Evolutionary conservation across 805 yeast species (phyloP).

Genomic region (Sugiyamaella smithiae): DNA sequence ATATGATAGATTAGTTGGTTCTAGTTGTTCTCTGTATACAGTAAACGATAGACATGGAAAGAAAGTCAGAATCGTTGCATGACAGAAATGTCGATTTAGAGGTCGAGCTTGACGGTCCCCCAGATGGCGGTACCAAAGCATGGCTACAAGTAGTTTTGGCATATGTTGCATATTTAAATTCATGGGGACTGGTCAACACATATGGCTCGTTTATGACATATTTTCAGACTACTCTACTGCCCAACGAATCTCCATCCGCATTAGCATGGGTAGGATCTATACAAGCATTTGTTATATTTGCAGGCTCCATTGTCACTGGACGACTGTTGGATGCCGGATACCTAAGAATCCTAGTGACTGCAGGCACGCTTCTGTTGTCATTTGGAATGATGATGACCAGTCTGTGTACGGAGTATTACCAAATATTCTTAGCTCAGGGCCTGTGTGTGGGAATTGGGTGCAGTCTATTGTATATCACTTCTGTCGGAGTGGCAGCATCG

Average conservation of each 20-base stretch:
- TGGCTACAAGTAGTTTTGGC: slow-evolving; percentile 21
- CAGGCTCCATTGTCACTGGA: slow-evolving; percentile 24
- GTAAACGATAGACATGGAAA: too few relatives aligned
- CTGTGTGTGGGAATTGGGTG: slow-evolving; percentile 44
- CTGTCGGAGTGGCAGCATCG: slow-evolving; percentile 41
- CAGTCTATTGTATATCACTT: slow-evolving; percentile 41
- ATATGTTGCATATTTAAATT: slow-evolving; percentile 18
- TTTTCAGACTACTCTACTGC: slow-evolving; percentile 20
- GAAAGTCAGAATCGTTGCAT: too few relatives aligned
- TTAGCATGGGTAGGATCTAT: slow-evolving; percentile 28
- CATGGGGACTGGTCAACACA: slow-evolving; percentile 20
- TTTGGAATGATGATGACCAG: slow-evolving; percentile 26
- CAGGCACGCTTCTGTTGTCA: slow-evolving; percentile 20
- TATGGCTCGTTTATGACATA: slow-evolving; percentile 25
- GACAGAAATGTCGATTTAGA: too few relatives aligned
- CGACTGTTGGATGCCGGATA: slow-evolving; percentile 24
- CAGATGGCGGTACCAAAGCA: slow-evolving; percentile 23
- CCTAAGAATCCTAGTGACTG: slow-evolving; percentile 18
- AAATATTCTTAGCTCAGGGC: slow-evolving; percentile 50
- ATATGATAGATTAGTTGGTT: too few relatives aligned
- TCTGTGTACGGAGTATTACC: slow-evolving; percentile 40
- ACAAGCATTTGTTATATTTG: slow-evolving; percentile 22
- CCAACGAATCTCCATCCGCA: slow-evolving; percentile 25
- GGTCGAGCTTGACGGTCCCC: slow-evolving; percentile 15
- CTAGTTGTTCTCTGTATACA: too few relatives aligned